Conservation (phyloP, 2,329 filamentous ascomycete species). For the Aureobasidium sp. region DNA sequence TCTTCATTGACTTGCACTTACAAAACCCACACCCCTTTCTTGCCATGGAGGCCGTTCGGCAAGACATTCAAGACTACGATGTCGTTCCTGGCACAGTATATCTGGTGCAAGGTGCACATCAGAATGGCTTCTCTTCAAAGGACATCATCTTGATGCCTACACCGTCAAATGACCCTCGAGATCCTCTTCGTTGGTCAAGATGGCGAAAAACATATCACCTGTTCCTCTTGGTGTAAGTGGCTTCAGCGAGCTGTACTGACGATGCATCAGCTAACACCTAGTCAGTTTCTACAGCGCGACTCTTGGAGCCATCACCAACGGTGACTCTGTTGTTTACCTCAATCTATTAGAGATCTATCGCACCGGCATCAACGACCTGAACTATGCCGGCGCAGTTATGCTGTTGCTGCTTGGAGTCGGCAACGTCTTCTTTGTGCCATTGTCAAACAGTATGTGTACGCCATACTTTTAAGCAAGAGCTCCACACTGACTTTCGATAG, state of each 20-base stretch:
- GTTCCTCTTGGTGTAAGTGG: conserved; percentile 11
- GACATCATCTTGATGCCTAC: conserved; percentile 16
- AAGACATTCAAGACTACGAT: conserved; percentile 13
- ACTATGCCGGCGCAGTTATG: conserved; percentile 12
- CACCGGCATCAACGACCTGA: conserved; percentile 13
- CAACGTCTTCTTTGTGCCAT: conserved; percentile 14
- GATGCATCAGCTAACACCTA: background rate
- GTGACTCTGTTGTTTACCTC: conserved; percentile 16
- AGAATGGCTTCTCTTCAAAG: background rate
- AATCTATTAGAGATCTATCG: conserved; percentile 12
- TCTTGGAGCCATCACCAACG: conserved; percentile 18
- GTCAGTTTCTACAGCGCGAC: conserved; percentile 13
- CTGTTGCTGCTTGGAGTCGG: conserved; percentile 14
- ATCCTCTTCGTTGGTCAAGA: conserved; percentile 15
- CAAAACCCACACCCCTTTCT: no score
- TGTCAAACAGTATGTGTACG: conserved; percentile 15
- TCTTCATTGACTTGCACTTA: background rate
- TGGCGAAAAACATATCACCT: conserved; percentile 16
- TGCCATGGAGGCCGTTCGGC: background rate
- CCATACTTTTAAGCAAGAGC: background rate
- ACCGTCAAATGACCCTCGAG: conserved; percentile 14
- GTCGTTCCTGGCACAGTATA: conserved; percentile 14
- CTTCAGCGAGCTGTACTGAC: background rate
- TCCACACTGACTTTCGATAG: background rate
- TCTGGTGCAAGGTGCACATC: conserved; percentile 7